Conservation (phyloP, 2,329 filamentous ascomycete species). For the Colletotrichum chlorophyti region DNA sequence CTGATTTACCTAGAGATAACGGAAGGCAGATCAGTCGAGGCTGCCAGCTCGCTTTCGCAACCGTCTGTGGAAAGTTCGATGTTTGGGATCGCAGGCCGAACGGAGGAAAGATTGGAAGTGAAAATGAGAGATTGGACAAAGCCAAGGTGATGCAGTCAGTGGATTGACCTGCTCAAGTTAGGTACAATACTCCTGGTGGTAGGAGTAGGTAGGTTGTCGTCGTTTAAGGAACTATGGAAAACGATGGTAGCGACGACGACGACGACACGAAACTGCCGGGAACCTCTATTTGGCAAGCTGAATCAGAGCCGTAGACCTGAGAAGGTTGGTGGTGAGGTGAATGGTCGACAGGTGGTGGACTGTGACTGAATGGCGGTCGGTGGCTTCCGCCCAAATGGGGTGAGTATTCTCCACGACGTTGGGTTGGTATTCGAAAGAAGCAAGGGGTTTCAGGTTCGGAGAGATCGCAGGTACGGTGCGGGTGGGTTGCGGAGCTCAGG, state of each 20-base stretch:
- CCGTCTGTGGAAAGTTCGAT: neutral
- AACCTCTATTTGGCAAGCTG: conserved; percentile 1
- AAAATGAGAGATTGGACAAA: neutral
- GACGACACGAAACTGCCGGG: neutral
- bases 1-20: conserved; percentile 7
- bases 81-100: neutral
- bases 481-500: conserved; percentile 18
- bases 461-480: conserved; percentile 21
- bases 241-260: neutral
- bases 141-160: neutral
- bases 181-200: neutral
- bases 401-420: conserved; percentile 25
- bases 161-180: no score
- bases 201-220: neutral
- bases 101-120: neutral
- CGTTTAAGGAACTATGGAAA: neutral
- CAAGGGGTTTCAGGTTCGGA: conserved; percentile 30
- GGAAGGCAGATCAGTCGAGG: conserved; percentile 11
- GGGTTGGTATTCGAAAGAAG: conserved; percentile 26
- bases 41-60: conserved; percentile 8
- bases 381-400: conserved; percentile 25
- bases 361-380: conserved; percentile 22
- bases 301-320: conserved; percentile 14
- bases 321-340: neutral
- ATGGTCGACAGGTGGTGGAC: conserved; percentile 3